These are phyloP conservation scores for Yamadazyma sp. DNA, from an alignment of 805 yeast genomes.

Conservation along the genomic window DNA sequence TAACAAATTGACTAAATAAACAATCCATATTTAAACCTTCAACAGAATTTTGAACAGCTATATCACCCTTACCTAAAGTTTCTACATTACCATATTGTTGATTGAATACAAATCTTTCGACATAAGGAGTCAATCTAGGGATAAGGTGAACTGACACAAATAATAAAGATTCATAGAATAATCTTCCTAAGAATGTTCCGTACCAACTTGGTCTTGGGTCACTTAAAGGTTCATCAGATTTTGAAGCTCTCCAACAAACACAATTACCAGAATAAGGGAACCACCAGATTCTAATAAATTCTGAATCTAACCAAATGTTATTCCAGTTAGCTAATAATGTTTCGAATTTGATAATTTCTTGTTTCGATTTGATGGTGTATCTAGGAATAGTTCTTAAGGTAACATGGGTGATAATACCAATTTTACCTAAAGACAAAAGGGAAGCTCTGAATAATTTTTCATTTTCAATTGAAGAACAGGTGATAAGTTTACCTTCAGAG, in stretches of 20 bases:
- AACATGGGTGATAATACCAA: conserved; percentile 84
- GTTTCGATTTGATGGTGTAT: conserved; percentile 75
- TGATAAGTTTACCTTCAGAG: conserved; percentile 69
- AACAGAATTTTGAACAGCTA: conserved; percentile 75
- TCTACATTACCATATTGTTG: conserved; percentile 81
- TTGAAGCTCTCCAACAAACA: conserved; percentile 86
- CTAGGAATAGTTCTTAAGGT: conserved; percentile 82
- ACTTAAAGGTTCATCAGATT: conserved; percentile 62
- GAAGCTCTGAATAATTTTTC: conserved; percentile 76
- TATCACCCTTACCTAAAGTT: conserved; percentile 56
- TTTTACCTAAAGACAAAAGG: conserved; percentile 80
- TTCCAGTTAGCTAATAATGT: conserved; percentile 73
- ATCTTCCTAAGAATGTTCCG: conserved; percentile 76
- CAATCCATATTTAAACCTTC: conserved; percentile 95
- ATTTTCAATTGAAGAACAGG: conserved; percentile 63
- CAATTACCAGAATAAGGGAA: conserved; percentile 87
- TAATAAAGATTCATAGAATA: conserved; percentile 73
- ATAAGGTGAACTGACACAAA: conserved; percentile 73
- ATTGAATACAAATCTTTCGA: conserved; percentile 80
- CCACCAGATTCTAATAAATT: conserved; percentile 95
- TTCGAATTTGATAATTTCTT: conserved; percentile 78
- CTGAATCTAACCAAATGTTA: conserved; percentile 81
- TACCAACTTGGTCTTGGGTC: conserved; percentile 77
- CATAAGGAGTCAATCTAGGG: conserved; percentile 77
- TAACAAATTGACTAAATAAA: conserved; percentile 86